Evolutionary conservation across 2,329 filamentous ascomycete genomes (phyloP), one percentile per base, ranked within the genome.

Genomic region (Annulohypoxylon truncatum): DNA sequence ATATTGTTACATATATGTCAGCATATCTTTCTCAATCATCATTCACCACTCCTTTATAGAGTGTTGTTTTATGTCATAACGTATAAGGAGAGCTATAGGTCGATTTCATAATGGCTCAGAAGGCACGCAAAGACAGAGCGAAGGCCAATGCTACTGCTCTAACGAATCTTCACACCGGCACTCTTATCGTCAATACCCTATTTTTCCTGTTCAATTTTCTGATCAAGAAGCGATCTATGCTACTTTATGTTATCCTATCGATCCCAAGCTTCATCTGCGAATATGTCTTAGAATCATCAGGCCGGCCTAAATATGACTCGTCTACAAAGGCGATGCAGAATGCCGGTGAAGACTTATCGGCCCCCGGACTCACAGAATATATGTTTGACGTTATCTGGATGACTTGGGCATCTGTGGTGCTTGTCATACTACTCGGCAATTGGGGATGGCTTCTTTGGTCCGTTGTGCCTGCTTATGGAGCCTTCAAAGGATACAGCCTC

Each of bases 371-470:
- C 82, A 98, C 95, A 9, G 96, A 97, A 81, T 98, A 96, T 83
- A 93, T 98, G 91, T 99, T 97, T 86, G 96, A 99, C 81, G 88
- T 97, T 52, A 83, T 97, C 56, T 98, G 97, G 87, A 93, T 97
- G 82, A 97, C 94, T 0, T 97, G 94, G 90, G 89, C 88, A 9
- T 92, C 90, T 57, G 82, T 93, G 40, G 80, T 90, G 7, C 79
- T 91, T n/a, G 94, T 90, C 12, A 85, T 91, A 13, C 69, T 97
- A 26, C 87, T 95, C 50, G 96, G 96, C 3, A 94, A 97, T 77
- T 90, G 90, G 82, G 92, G 82, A 12, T 89, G 85, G 86, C 76
- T 87, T 18, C 72, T 88, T 9, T 89, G 85, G 85, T 74, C 80
- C 13, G 75, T 84, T 20, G 82, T 89, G 3, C 87, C 87, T 4